These are phyloP conservation scores for Fusarium sp. DNA, from an alignment of 2,329 filamentous ascomycete genomes.

Conservation along the genomic window DNA sequence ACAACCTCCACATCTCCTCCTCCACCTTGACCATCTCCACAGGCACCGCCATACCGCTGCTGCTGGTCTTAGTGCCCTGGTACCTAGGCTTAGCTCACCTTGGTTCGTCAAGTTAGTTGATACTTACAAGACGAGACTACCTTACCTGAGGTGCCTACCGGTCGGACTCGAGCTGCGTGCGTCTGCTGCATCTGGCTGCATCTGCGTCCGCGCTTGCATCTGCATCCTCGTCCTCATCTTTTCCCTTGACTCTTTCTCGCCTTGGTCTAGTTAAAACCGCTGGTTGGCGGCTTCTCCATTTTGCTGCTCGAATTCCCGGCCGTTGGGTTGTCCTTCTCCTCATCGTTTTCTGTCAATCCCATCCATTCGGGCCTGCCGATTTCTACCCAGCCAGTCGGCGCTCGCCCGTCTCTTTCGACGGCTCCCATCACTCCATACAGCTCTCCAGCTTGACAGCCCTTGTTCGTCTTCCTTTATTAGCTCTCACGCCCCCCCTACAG, in stretches of 20 bases:
- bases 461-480: constrained; percentile 35
- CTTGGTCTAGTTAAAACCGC: constrained; percentile 25
- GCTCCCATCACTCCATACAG: constrained; percentile 32
- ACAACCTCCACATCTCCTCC: constrained; percentile 34
- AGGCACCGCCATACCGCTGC: constrained; percentile 38
- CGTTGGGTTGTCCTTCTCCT: constrained; percentile 28
- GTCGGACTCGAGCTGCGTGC: constrained; percentile 26
- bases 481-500: constrained; percentile 32
- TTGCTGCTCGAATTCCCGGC: constrained; percentile 24
- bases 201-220: constrained; percentile 13
- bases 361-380: constrained; percentile 41
- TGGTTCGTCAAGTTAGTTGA: constrained; percentile 24
- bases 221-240: constrained; percentile 24
- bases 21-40: constrained; percentile 37
- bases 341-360: constrained; percentile 43
- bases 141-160: constrained; percentile 18
- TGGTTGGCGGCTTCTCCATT: constrained; percentile 26
- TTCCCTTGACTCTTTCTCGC: constrained; percentile 28
- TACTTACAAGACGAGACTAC: constrained; percentile 26
- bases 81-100: constrained; percentile 12
- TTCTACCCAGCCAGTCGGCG: constrained; percentile 43
- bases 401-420: constrained; percentile 36
- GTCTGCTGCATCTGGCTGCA: not conserved
- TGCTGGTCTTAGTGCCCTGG: constrained; percentile 28
- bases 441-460: constrained; percentile 32